Conservation (phyloP, 305 asterid species). For the Caryopteris hybrid region DNA sequence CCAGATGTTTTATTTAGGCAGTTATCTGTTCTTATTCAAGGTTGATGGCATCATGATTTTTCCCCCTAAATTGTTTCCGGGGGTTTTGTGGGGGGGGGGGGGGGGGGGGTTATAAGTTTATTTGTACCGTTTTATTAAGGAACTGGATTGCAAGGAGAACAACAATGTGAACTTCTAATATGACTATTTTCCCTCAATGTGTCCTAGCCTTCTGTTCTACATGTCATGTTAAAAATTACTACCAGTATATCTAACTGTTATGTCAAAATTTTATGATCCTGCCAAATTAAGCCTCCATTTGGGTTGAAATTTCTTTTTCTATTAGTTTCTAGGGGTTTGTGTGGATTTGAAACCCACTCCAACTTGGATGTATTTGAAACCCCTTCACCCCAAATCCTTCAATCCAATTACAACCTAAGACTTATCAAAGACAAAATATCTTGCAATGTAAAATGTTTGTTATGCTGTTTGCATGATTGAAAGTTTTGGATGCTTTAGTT, state of each 20-base stretch:
- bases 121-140: background rate
- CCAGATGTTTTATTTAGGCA: constrained; percentile 1
- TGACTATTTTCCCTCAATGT: background rate
- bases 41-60: background rate
- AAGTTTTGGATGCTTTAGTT: too few species aligned
- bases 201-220: background rate
- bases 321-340: too few species aligned
- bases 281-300: background rate
- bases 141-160: background rate
- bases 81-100: too few species aligned
- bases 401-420: too few species aligned
- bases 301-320: too few species aligned
- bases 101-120: too few species aligned
- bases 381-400: too few species aligned
- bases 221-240: background rate
- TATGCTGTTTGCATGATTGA: too few species aligned
- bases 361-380: too few species aligned
- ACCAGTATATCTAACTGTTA: background rate
- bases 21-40: background rate
- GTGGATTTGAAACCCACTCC: too few species aligned
- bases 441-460: too few species aligned
- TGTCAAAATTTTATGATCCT: background rate
- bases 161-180: background rate
- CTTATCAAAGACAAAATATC: too few species aligned
- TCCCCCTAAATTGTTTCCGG: background rate